Percentiles rank a stretch among this genome's conserved stretches.
These are phyloP conservation scores for Linnemannia schmuckeri DNA, from an alignment of 192 early-diverging fungal species.

Conservation along the genomic window DNA sequence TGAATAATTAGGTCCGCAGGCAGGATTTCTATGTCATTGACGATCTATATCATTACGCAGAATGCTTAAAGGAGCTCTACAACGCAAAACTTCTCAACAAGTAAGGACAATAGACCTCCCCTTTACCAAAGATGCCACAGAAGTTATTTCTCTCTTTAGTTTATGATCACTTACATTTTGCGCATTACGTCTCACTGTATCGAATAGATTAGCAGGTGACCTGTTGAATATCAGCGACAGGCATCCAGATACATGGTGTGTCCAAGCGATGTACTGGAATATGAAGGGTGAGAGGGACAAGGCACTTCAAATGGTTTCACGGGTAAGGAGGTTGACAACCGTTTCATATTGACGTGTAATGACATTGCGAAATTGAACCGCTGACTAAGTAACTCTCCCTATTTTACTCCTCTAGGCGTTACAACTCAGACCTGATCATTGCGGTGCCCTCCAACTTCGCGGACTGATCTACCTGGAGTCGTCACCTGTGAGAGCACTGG, in stretches of 20 bases:
- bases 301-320: slow-evolving; percentile 25
- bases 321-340: neutral
- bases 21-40: slow-evolving; percentile 20
- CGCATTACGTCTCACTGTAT: neutral
- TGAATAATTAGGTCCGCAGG: slow-evolving; percentile 25
- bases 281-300: slow-evolving; percentile 18
- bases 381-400: neutral
- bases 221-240: slow-evolving; percentile 18
- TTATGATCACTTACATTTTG: too few relatives aligned
- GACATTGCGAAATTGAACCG: neutral
- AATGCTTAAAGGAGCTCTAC: slow-evolving; percentile 12
- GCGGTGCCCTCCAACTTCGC: slow-evolving; percentile 30
- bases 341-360: neutral
- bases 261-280: slow-evolving; percentile 26
- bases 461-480: slow-evolving; percentile 16
- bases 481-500: slow-evolving; percentile 18
- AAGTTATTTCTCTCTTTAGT: neutral
- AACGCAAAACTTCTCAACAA: slow-evolving; percentile 14
- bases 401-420: slow-evolving; percentile 11
- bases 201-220: slow-evolving; percentile 22
- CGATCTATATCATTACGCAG: slow-evolving; percentile 41
- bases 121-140: neutral
- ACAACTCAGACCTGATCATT: slow-evolving; percentile 18
- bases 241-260: slow-evolving; percentile 44
- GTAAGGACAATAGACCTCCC: neutral